These are phyloP conservation scores for Corymbia citriodora DNA, from an alignment of 441 rosid genomes.

Conservation along the genomic window DNA sequence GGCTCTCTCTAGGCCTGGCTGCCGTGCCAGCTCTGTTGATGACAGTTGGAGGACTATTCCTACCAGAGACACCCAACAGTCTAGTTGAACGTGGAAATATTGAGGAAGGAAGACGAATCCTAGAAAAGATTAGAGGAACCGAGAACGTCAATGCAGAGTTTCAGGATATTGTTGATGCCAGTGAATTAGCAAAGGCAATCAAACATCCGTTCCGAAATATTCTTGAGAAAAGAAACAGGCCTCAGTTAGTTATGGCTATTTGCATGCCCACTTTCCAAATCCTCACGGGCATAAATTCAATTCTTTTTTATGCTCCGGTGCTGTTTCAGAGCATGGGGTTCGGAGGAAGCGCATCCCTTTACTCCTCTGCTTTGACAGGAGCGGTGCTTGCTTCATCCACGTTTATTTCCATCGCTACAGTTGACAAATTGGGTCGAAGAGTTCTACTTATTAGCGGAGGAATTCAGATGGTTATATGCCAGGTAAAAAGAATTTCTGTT, in stretches of 20 bases:
- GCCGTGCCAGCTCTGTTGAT: constrained; percentile 69
- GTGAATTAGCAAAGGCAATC: constrained; percentile 71
- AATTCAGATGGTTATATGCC: constrained; percentile 70
- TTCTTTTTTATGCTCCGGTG: constrained; percentile 89
- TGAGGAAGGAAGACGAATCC: constrained; percentile 50
- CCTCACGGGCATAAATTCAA: constrained; percentile 87
- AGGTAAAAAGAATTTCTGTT: constrained; percentile 27
- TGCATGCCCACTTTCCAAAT: constrained; percentile 81
- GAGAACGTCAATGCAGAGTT: constrained; percentile 62
- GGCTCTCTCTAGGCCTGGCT: constrained; percentile 86
- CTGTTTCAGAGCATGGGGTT: constrained; percentile 88
- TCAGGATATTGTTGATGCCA: constrained; percentile 76
- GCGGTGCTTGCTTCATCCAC: constrained; percentile 77
- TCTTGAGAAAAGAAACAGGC: constrained; percentile 55
- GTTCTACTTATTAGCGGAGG: constrained; percentile 79
- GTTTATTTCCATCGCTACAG: constrained; percentile 60
- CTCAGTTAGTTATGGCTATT: constrained; percentile 74
- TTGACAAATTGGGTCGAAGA: constrained; percentile 72
- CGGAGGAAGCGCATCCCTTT: constrained; percentile 62
- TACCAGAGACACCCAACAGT: constrained; percentile 92
- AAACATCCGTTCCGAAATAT: constrained; percentile 83
- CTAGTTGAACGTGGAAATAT: constrained; percentile 54
- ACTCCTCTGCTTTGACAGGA: constrained; percentile 84
- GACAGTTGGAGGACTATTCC: constrained; percentile 63
- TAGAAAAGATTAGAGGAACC: constrained; percentile 73